Conservation (phyloP, 179 eudicot species). For the Beta corolliflora region DNA sequence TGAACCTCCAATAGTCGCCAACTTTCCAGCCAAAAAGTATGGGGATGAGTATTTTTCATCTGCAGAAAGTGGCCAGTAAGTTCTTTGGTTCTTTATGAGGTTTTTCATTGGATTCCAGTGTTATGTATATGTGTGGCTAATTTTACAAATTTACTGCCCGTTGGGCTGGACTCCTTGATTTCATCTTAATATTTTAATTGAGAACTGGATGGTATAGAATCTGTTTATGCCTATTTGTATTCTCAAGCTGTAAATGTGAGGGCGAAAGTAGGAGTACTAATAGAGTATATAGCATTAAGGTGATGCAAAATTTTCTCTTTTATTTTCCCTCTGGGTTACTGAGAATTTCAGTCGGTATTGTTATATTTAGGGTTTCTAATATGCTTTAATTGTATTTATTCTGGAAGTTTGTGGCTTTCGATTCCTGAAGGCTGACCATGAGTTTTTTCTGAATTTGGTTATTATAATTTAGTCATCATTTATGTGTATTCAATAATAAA, state of each 20-base stretch:
- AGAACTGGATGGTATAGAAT: background rate
- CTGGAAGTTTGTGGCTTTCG: background rate
- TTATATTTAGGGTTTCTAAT: background rate
- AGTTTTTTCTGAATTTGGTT: no score
- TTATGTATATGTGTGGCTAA: background rate
- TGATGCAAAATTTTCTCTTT: background rate
- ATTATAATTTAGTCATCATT: background rate
- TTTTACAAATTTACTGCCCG: background rate
- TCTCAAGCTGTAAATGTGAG: background rate
- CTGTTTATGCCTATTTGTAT: background rate
- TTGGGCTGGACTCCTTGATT: constrained; percentile 1
- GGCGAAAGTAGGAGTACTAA: background rate
- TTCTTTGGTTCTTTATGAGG: background rate
- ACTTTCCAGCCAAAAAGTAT: constrained; percentile 76
- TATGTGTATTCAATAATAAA: background rate
- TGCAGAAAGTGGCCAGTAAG: constrained; percentile 79
- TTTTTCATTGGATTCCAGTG: background rate
- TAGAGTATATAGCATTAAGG: background rate
- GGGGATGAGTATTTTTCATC: constrained; percentile 62
- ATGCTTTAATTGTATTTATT: background rate
- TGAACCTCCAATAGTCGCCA: constrained; percentile 63
- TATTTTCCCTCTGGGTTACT: background rate
- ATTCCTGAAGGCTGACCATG: background rate
- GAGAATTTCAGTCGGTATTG: background rate
- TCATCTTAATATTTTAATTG: background rate